Percentiles rank a stretch among this genome's conserved stretches.
These are phyloP conservation scores for Thalassia testudinum DNA, from an alignment of 116 monocot genomes.

Conservation along the genomic window DNA sequence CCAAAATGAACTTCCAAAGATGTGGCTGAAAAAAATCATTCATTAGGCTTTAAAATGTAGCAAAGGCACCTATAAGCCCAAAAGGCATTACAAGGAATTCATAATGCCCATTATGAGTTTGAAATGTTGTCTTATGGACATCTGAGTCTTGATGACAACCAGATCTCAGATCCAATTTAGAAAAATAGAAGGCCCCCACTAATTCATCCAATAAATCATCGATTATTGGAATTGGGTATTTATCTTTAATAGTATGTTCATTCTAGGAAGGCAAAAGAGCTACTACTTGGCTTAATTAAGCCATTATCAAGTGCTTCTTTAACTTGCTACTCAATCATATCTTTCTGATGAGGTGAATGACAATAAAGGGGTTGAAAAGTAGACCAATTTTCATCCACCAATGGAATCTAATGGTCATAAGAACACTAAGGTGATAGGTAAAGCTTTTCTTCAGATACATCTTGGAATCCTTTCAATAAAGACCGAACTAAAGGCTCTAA, in stretches of 20 bases:
- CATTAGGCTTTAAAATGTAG: conserved; percentile 12
- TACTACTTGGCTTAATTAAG: background rate
- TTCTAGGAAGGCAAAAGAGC: conserved; percentile 1
- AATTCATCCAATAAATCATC: conserved; percentile 10
- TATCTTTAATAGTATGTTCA: background rate
- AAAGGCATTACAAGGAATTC: conserved; percentile 6
- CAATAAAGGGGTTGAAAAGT: background rate
- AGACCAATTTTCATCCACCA: background rate
- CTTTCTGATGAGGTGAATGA: background rate
- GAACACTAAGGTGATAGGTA: background rate
- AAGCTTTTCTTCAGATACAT: background rate
- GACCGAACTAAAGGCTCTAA: background rate
- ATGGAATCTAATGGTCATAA: background rate
- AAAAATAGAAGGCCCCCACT: background rate
- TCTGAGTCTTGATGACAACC: background rate
- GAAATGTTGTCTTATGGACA: too few relatives aligned
- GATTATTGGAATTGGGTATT: conserved; percentile 3
- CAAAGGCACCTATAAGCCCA: conserved; percentile 4
- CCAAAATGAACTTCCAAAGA: too few relatives aligned
- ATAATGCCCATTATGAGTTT: conserved; percentile 1
- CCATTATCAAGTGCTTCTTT: background rate
- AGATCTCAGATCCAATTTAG: conserved; percentile 10
- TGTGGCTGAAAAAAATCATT: too few relatives aligned
- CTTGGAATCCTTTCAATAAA: background rate
- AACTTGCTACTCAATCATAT: background rate